These are phyloP conservation scores for Fusarium begoniae DNA, from an alignment of 2,329 filamentous ascomycete species.

Conservation along the genomic window DNA sequence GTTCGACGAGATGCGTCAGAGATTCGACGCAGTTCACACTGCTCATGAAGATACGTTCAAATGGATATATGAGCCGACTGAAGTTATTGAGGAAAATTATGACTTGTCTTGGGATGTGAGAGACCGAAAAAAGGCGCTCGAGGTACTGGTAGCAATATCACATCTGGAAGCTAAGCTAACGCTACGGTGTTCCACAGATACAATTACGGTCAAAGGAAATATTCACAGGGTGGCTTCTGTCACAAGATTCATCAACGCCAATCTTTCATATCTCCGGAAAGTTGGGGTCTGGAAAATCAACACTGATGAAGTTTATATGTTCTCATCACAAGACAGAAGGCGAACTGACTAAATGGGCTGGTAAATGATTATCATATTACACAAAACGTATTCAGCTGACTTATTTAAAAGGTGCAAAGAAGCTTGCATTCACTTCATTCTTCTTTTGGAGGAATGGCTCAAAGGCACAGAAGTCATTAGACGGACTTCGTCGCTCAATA, in stretches of 20 bases:
- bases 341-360: neutral
- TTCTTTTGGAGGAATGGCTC: neutral
- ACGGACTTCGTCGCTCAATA: fast-evolving
- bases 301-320: neutral
- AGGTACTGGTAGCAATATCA: neutral
- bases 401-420: neutral
- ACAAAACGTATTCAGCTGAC: neutral
- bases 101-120: neutral
- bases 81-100: fast-evolving
- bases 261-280: neutral
- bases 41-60: neutral
- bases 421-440: neutral
- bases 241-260: fast-evolving
- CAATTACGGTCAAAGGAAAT: too few species aligned
- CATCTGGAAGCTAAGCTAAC: neutral
- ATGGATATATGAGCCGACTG: neutral
- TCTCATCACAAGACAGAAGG: neutral
- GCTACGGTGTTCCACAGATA: fast-evolving
- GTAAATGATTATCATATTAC: neutral
- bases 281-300: neutral
- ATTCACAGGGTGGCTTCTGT: too few species aligned
- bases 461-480: neutral
- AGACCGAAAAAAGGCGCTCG: neutral
- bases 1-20: neutral
- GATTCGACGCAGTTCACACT: neutral